Conservation (phyloP, 176 grass and related monocot species). For the Musa beccarii region DNA sequence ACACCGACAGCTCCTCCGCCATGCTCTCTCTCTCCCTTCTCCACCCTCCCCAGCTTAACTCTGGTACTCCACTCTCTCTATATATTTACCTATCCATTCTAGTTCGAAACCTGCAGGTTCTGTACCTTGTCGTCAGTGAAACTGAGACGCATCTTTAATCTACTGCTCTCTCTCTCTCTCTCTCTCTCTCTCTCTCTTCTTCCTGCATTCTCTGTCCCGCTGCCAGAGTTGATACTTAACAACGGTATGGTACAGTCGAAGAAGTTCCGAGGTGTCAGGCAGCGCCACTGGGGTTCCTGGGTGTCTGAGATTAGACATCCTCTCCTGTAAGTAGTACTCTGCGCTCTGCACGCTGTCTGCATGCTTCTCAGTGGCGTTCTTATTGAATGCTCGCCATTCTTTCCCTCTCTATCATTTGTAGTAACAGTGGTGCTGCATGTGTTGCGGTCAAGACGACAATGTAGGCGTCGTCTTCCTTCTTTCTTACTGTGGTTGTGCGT, state of each 20-base stretch:
- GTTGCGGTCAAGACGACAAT: not conserved
- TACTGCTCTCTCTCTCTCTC: not conserved
- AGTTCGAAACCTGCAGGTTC: not conserved
- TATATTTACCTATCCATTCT: conserved; percentile 5
- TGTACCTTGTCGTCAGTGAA: conserved; percentile 48
- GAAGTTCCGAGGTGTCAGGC: conserved; percentile 98
- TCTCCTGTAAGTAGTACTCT: conserved; percentile 59
- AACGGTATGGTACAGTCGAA: conserved; percentile 71
- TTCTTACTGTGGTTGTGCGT: too few relatives aligned
- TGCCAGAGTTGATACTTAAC: not conserved
- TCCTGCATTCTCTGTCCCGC: conserved; percentile 17
- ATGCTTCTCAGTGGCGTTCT: not conserved
- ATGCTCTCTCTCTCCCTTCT: conserved; percentile 10
- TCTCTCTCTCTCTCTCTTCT: conserved; percentile 1
- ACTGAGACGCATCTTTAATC: not conserved
- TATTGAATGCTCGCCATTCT: not conserved
- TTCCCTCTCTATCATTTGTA: too few relatives aligned
- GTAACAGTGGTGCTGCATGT: too few relatives aligned
- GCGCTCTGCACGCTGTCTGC: too few relatives aligned
- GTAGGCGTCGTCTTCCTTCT: not conserved
- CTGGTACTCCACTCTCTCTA: not conserved
- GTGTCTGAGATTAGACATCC: conserved; percentile 99
- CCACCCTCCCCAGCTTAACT: not conserved
- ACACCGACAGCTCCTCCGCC: conserved; percentile 57
- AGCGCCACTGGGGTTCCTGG: conserved; percentile 99